A percentile compares a stretch with the other conserved stretches of the same genome.
Evolutionary conservation across 371 early-diverging fungal species (phyloP).

Genomic region (Encephalitozoon cuniculi): DNA sequence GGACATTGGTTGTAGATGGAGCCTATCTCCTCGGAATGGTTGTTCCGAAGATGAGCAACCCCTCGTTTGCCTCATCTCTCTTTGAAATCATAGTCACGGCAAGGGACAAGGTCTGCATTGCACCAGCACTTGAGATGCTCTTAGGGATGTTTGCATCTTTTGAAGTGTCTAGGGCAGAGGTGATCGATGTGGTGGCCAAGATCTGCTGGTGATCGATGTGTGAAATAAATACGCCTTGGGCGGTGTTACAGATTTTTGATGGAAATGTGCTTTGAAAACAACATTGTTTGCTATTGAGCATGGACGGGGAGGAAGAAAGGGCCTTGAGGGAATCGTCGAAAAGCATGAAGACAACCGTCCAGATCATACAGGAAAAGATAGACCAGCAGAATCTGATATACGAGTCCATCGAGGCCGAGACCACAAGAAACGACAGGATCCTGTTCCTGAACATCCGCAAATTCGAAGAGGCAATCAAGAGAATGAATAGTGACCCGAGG

Average conservation of each 20-base stretch:
- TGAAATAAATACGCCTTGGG: neutral
- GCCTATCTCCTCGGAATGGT: neutral
- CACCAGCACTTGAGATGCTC: neutral
- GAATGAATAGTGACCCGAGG: slow-evolving; percentile 34
- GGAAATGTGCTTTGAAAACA: neutral
- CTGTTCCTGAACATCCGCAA: slow-evolving; percentile 6
- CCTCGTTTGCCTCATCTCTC: neutral
- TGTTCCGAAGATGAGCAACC: neutral
- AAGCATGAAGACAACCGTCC: slow-evolving; percentile 26
- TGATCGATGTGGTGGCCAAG: neutral
- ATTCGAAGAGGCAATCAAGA: slow-evolving; percentile 9
- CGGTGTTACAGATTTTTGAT: neutral
- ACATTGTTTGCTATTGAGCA: neutral
- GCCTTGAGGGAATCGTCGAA: slow-evolving; percentile 7
- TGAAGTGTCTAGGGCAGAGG: neutral
- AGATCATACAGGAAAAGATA: slow-evolving; percentile 22
- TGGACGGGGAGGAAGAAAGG: slow-evolving; percentile 1
- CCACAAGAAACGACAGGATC: neutral
- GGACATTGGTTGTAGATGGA: neutral
- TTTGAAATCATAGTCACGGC: neutral
- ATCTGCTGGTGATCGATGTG: neutral
- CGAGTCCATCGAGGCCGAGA: slow-evolving; percentile 27
- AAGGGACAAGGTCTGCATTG: neutral
- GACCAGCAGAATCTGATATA: slow-evolving; percentile 26
- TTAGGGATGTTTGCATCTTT: neutral